phyloP scores from a whole-genome alignment of 1,139 yeast genomes.

The Saccharomycopsis crataegensis region DNA sequence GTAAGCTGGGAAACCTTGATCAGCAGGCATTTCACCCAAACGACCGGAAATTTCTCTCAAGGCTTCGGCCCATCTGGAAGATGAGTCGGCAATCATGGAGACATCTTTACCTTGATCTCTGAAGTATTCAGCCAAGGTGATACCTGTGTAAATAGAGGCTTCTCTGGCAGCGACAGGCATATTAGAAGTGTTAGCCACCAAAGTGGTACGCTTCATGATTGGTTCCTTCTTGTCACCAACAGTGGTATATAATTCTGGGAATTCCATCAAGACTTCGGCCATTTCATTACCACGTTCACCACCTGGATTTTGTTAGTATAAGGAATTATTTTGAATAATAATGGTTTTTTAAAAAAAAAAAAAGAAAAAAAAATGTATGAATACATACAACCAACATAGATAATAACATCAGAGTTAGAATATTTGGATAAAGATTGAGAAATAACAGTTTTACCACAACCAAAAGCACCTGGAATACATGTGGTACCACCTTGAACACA shows the following conservation, averaged over 20 bases:
- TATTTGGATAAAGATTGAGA: conserved; percentile 95
- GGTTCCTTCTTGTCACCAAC: conserved; percentile 92
- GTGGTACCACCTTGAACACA: conserved; percentile 99
- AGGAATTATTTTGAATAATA: no score
- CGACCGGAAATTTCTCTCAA: conserved; percentile 99
- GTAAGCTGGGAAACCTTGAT: conserved; percentile 99
- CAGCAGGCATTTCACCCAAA: conserved; percentile 99
- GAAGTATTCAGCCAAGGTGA: conserved; percentile 96
- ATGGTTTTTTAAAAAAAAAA: not conserved
- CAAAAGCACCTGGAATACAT: conserved; percentile 99
- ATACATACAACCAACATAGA: conserved; percentile 74
- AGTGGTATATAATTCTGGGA: conserved; percentile 94
- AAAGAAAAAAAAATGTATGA: not conserved
- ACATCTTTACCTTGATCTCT: conserved; percentile 99
- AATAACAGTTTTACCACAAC: conserved; percentile 98
- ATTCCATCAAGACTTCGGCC: conserved; percentile 99
- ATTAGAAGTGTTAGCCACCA: conserved; percentile 96
- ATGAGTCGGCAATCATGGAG: conserved; percentile 98
- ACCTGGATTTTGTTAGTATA: conserved; percentile 25
- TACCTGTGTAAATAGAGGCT: conserved; percentile 98
- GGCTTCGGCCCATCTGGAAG: conserved; percentile 99
- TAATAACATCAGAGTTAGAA: conserved; percentile 93
- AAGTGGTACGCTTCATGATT: conserved; percentile 97
- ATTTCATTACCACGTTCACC: conserved; percentile 98
- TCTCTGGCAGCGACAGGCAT: conserved; percentile 99